Evolutionary conservation across 441 rosid genomes (phyloP), one percentile per base, ranked within the genome.

Genomic region (Pelargonium australe): DNA sequence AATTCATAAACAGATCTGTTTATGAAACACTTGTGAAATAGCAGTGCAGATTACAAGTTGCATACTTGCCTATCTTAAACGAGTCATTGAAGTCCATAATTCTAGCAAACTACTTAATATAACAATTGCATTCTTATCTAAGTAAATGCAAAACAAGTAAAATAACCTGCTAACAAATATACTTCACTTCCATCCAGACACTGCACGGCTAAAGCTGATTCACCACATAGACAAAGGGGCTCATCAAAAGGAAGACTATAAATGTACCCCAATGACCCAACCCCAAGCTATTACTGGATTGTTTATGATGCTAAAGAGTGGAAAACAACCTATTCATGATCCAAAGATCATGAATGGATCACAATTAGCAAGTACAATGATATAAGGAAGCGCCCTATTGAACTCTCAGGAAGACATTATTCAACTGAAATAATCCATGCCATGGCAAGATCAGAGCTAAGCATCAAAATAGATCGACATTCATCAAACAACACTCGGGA

Each of bases 71-170:
- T 34, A 5, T 63, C 63, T 37, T 17, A 17, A 31, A 8, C 44
- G 7, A 75, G 51, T 57, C 17, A 60, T 4, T 25, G 62, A 67
- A 19, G 34, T n/a, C n/a, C 17, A 44, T n/a, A 64, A 19, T 63
- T 19, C 41, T 63, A 44, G 37, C 51, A 16, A 64, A 37, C 45
- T 47, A 68, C 57, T 68, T 43, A 34, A 20, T 53, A 67, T 41
- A 43, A 20, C 25, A 17, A 58, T 58, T 2, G 14, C 51, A 64
- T n/a, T 13, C 5, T 45, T 9, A 45, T 45, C 13, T 9, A 13
- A 45, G n/a, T 13, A 45, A 43, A 23, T n/a, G 43, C 1, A 71
- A 34, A 66, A 10, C 47, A 67, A 68, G n/a, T 31, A 41, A 61
- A 41, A 12, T 25, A 12, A 3, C 1, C 17, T n/a, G 58, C 17